phyloP scores from a whole-genome alignment of 257 asterid genomes.

The Nicotiana noctiflora region DNA sequence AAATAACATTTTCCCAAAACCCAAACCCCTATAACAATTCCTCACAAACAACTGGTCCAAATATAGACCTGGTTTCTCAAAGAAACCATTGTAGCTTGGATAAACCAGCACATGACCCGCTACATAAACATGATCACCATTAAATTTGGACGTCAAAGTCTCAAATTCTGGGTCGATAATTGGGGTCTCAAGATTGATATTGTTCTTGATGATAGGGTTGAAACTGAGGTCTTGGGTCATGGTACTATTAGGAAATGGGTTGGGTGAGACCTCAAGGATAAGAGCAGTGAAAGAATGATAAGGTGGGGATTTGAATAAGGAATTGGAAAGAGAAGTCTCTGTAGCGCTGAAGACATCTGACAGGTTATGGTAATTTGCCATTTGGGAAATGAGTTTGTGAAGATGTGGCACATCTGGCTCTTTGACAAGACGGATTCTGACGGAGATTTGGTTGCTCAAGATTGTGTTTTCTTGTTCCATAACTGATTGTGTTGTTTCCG shows the following conservation, averaged over 20 bases:
- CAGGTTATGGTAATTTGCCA: not conserved
- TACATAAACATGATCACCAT: not conserved
- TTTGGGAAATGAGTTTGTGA: not conserved
- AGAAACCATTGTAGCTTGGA: not conserved
- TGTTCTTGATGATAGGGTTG: not conserved
- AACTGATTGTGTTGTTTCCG: no score
- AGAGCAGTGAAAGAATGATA: not conserved
- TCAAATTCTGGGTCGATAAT: not conserved
- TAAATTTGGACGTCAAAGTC: not conserved
- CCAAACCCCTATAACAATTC: not conserved
- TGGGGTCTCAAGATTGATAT: not conserved
- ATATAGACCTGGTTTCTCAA: not conserved
- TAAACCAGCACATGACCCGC: not conserved
- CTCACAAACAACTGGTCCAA: not conserved
- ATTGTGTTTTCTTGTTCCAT: not conserved
- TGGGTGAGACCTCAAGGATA: not conserved
- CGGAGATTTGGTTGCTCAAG: not conserved
- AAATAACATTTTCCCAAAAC: not conserved
- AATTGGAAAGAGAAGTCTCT: not conserved
- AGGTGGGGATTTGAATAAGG: not conserved
- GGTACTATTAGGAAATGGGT: not conserved
- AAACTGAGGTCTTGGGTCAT: not conserved
- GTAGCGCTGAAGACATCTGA: not conserved
- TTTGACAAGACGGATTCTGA: not conserved
- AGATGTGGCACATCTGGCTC: not conserved